Base-by-base conservation (phyloP, 257 asterid species). In the Perilla frutescens region DNA sequence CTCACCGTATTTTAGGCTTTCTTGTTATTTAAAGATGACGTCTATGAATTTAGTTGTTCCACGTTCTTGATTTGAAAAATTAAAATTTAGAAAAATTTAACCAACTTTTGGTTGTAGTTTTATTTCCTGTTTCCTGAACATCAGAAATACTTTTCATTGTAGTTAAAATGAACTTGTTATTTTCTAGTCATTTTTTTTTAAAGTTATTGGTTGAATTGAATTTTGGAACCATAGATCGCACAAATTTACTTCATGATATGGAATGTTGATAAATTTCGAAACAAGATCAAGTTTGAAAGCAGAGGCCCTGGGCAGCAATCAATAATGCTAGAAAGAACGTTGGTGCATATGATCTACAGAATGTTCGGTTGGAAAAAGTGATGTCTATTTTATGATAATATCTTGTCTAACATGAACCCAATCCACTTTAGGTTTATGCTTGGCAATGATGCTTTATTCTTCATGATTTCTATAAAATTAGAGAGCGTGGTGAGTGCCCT, bases 341-440 rank as follows among this genome's bases (percentile, higher is more conserved):
- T 53, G 9, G 6, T 2, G 39, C 39, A 20, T 20, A 20, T 43
- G 63, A 13, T 20, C 26, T 20, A 20, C 1, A 20, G 26, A 36
- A 67, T 67, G n/a, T 49, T 51, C 36, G 36, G 32, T 12, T 12
- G 50, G 49, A 36, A 37, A 48, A 67, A 36, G 48, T 60, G 29
- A 37, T 7, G 32, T 5, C 32, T 6, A 36, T 26, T 60, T 37
- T 13, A 51, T 37, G 41, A 29, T 32, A 45, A 32, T 66, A 50
- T 14, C 37, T 11, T 8, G 73, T 50, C n/a, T 50, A 70, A 43
- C 32, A 44, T 70, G 40, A 20, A 71, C 20, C 62, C 62, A 68
- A n/a, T 32, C 67, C 41, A 14, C 39, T 7, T 70, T 44, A 9
- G 36, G 41, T 71, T 64, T 36, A 20, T 54, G 2, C 59, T 3